phyloP scores from a whole-genome alignment of 148 eudicot genomes.

The Gaultheria prostrata region DNA sequence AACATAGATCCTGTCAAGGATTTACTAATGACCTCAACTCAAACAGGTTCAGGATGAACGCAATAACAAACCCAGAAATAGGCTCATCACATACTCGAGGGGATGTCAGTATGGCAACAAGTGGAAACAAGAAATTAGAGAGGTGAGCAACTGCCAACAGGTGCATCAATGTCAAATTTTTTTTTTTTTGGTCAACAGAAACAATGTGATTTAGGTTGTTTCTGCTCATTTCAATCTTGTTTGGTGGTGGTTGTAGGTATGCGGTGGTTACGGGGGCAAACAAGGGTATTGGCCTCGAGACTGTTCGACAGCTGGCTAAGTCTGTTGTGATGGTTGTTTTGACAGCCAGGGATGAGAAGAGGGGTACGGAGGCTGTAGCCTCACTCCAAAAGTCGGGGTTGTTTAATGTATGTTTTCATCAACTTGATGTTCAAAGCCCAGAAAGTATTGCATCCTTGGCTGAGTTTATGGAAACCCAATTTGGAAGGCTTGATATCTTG shows the following conservation, averaged over 20 bases:
- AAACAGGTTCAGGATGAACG: slow-evolving; percentile 8
- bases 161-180: background rate
- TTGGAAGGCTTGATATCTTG: slow-evolving; percentile 50
- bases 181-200: background rate
- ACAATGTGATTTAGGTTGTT: background rate
- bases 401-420: slow-evolving; percentile 41
- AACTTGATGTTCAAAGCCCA: slow-evolving; percentile 47
- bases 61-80: background rate
- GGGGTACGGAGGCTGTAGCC: slow-evolving; percentile 37
- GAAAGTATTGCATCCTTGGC: slow-evolving; percentile 37
- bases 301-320: slow-evolving; percentile 37
- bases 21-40: background rate
- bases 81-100: slow-evolving; percentile 1
- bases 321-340: slow-evolving; percentile 41
- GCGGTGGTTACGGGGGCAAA: slow-evolving; percentile 59
- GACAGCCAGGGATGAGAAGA: slow-evolving; percentile 44
- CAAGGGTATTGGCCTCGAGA: slow-evolving; percentile 57
- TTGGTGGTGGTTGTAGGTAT: slow-evolving; percentile 23
- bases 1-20: background rate
- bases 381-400: slow-evolving; percentile 31
- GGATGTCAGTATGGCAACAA: slow-evolving; percentile 13
- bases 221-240: background rate
- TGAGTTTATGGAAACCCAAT: slow-evolving; percentile 24
- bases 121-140: slow-evolving; percentile 8
- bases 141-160: slow-evolving; percentile 7